Evolutionary conservation across 768 basidiomycete species (phyloP), one percentile per base, ranked within the genome.

Genomic region (Mrakia hoshinonis): DNA sequence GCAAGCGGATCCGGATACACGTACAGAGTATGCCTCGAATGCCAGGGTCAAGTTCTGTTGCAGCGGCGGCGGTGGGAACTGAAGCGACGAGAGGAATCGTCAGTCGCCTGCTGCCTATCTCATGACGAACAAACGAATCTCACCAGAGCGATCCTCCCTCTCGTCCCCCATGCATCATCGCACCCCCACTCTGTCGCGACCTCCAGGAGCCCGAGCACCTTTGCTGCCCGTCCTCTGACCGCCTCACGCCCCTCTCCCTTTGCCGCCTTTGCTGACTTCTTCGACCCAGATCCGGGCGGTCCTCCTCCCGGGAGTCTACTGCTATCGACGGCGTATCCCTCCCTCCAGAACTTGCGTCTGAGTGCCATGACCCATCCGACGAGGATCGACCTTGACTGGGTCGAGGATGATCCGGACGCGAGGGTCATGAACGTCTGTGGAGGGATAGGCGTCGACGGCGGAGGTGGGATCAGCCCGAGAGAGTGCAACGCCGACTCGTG

Each of bases 41-140:
- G 66, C 72, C 9, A 52, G 62, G 34, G 36, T 73, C 12, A 73
- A 60, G 52, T 73, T 73, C 24, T 73, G 72, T 10, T 24, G 22
- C 22, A 68, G 20, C 4, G 81, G 77, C 47, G 84, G 88, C n/a
- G 89, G 89, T 31, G 89, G 89, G 72, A 89, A 87, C 89, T 91
- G 49, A 36, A 62, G 48, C 20, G 11, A 11, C 36, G 38, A 22
- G 34, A 38, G 38, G 36, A n/a, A 11, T 62, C 22, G 12, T n/a
- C n/a, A n/a, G n/a, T n/a, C n/a, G n/a, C n/a, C n/a, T n/a, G n/a
- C n/a, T n/a, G n/a, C n/a, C n/a, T n/a, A n/a, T n/a, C n/a, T n/a
- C n/a, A n/a, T n/a, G n/a, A n/a, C n/a, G n/a, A n/a, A n/a, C n/a
- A n/a, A n/a, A n/a, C n/a, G n/a, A n/a, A n/a, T n/a, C 73, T 66